phyloP scores from a whole-genome alignment of 148 eudicot genomes.

The Cornus controversa region DNA sequence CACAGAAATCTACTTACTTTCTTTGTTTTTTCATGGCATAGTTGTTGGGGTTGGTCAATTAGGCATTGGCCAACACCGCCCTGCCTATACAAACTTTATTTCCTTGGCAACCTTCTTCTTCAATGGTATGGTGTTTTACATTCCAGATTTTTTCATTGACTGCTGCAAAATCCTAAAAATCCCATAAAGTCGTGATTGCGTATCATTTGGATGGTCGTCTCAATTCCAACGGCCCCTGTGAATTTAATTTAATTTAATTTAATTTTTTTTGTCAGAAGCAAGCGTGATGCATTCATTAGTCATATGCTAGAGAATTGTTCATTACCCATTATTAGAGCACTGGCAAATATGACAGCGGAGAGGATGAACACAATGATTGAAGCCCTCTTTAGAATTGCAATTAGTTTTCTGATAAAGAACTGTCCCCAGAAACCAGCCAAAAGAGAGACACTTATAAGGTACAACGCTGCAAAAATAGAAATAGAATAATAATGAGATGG shows the following conservation, averaged over 20 bases:
- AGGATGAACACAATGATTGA: constrained; percentile 90
- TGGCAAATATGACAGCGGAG: constrained; percentile 84
- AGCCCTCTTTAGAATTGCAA: constrained; percentile 70
- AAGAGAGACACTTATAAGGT: constrained; percentile 70
- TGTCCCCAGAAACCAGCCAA: constrained; percentile 99
- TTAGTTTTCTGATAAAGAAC: constrained; percentile 70
- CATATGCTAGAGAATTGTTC: not conserved
- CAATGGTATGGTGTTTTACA: not conserved
- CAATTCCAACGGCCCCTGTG: constrained; percentile 79
- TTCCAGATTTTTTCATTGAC: constrained; percentile 39
- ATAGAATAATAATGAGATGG: not conserved
- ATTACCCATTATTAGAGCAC: constrained; percentile 96
- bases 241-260: too few relatives aligned
- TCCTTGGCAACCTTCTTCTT: not conserved
- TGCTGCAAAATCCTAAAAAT: constrained; percentile 73
- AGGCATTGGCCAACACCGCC: constrained; percentile 39
- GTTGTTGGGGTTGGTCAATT: constrained; percentile 29
- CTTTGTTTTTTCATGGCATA: not conserved
- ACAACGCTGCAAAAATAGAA: constrained; percentile 63
- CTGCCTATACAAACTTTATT: not conserved
- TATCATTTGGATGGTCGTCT: constrained; percentile 67
- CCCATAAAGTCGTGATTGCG: constrained; percentile 80
- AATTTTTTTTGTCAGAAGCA: not conserved
- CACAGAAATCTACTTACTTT: too few relatives aligned
- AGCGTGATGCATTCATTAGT: not conserved